A percentile compares a stretch with the other conserved stretches of the same genome.
Evolutionary conservation across 1,139 yeast species (phyloP).

Genomic region (Spathaspora sp.): DNA sequence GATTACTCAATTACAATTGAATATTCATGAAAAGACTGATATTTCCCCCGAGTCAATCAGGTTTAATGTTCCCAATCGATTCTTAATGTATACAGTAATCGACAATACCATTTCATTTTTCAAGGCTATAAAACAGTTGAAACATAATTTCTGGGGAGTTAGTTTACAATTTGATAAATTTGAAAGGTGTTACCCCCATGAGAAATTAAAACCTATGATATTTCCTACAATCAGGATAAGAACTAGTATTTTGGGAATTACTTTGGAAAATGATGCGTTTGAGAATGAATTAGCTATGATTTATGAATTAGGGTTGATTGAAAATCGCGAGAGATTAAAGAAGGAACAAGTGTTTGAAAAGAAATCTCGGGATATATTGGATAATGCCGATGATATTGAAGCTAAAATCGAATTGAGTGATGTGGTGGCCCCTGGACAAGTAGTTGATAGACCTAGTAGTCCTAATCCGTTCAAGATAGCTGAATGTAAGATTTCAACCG

Average conservation of each 20-base stretch:
- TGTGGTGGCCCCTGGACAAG: not conserved
- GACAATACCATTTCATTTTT: conserved; percentile 64
- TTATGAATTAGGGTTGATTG: conserved; percentile 37
- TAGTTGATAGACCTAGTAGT: not conserved
- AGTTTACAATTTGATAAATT: conserved; percentile 38
- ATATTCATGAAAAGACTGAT: conserved; percentile 20
- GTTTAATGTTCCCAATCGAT: conserved; percentile 56
- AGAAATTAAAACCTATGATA: conserved; percentile 23
- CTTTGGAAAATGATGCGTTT: conserved; percentile 44
- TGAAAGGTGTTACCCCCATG: conserved; percentile 34
- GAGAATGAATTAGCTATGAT: conserved; percentile 41
- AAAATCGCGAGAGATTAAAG: conserved; percentile 34
- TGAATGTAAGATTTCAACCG: conserved; percentile 1
- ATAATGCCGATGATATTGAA: conserved; percentile 19
- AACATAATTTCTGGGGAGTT: conserved; percentile 47
- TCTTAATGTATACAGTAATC: conserved; percentile 61
- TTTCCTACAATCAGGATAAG: conserved; percentile 35
- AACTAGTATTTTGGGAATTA: conserved; percentile 32
- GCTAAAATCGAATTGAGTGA: conserved; percentile 15
- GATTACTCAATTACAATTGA: conserved; percentile 38
- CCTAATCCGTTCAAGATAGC: not conserved
- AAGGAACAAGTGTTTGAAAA: conserved; percentile 32
- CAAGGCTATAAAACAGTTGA: conserved; percentile 59
- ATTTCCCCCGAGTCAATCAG: conserved; percentile 30
- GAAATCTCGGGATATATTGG: conserved; percentile 19